Evolutionary conservation across 202 grass and related monocot species (phyloP), one percentile per base, ranked within the genome.

Genomic region (Digitaria exilis): DNA sequence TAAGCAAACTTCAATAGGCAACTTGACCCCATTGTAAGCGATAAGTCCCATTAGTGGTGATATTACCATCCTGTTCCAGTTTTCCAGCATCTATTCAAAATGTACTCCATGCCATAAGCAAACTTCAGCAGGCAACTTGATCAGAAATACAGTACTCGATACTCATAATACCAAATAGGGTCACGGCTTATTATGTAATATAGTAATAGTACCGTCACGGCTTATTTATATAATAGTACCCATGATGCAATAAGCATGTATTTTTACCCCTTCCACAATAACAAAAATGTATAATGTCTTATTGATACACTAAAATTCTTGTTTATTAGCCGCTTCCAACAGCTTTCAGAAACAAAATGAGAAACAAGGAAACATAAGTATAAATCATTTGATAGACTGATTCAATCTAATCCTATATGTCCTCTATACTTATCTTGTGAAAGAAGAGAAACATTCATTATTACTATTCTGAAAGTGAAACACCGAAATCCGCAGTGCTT

Each of bases 241-340:
- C 31, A 43, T 19, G n/a, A 85, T 31, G 44, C 22, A 52, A 62
- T 30, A 18, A 37, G 48, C 1, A 28, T 59, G 4, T 64, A 55
- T 63, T 71, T 43, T 19, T 22, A 62, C 26, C 63, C 85, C 44
- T 41, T 80, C 22, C 35, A 17, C 35, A 74, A 76, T 18, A 82
- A 61, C 13, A 69, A n/a, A n/a, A n/a, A n/a, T n/a, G n/a, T n/a
- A 6, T 12, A 49, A 35, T 9, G 30, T 19, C 3, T 26, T 69
- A 61, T 61, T 49, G 22, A 22, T 52, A 43, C 77, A 37, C 7
- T 17, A 6, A 37, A 16, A 61, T 41, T 76, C 52, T 45, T 77
- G 22, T 61, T 76, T 57, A 14, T 70, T 34, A 54, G 9, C 6
- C 26, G 69, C 43, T 70, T 64, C 72, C 15, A 77, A 63, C 30